Conservation (phyloP, 345 rosid genomes). For the Eutrema japonicum region DNA sequence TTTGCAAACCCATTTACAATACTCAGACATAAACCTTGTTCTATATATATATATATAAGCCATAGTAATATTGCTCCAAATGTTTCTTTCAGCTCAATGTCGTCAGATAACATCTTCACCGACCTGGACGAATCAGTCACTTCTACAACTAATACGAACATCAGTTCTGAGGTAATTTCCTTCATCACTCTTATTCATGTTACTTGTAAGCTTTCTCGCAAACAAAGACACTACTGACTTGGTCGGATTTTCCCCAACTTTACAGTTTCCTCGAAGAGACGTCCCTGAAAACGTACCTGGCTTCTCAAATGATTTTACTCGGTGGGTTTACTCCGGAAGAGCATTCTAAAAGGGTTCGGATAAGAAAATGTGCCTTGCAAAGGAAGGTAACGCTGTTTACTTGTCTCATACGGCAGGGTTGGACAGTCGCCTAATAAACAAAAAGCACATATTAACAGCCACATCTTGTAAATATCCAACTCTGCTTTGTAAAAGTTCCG, state of each 20-base stretch:
- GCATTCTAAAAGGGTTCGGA: slow-evolving; percentile 19
- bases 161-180: slow-evolving; percentile 26
- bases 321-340: slow-evolving; percentile 40
- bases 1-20: neutral
- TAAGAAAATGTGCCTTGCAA: slow-evolving; percentile 17
- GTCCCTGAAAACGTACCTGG: slow-evolving; percentile 29
- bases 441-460: slow-evolving; percentile 18
- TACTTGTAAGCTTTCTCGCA: slow-evolving; percentile 4
- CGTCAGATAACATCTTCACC: slow-evolving; percentile 45
- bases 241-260: neutral
- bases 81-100: slow-evolving; percentile 34
- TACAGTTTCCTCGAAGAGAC: slow-evolving; percentile 23
- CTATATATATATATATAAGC: neutral
- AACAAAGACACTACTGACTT: slow-evolving; percentile 33
- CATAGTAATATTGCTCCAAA: slow-evolving; percentile 1
- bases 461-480: slow-evolving; percentile 36
- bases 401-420: slow-evolving; percentile 22
- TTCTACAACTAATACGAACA: slow-evolving; percentile 27
- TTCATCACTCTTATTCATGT: slow-evolving; percentile 7
- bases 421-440: neutral
- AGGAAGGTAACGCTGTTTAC: slow-evolving; percentile 30
- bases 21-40: slow-evolving; percentile 1
- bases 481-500: slow-evolving; percentile 21
- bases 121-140: slow-evolving; percentile 45
- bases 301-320: slow-evolving; percentile 36